Evolutionary conservation across 2,329 filamentous ascomycete species (phyloP).

Genomic region (Claviceps sp.): DNA sequence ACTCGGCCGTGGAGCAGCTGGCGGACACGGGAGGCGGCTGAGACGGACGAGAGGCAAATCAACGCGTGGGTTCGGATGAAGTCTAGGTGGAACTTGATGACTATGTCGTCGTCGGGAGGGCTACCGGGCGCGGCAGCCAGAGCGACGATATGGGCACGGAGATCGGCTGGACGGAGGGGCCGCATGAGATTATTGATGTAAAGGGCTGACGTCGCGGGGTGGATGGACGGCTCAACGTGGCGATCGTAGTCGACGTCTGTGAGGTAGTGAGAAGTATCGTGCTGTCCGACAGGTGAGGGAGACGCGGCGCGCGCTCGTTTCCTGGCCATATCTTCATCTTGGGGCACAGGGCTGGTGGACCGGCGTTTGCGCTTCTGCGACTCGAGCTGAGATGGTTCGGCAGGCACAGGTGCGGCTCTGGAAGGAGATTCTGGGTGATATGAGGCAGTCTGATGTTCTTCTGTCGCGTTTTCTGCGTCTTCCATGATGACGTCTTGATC

Average conservation of each 20-base stretch:
- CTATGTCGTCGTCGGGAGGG: constrained; percentile 34
- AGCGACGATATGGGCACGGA: constrained; percentile 55
- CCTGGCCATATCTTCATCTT: constrained; percentile 33
- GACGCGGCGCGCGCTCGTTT: constrained; percentile 37
- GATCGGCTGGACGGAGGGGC: constrained; percentile 55
- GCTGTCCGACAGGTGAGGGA: background rate
- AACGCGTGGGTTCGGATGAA: constrained; percentile 80
- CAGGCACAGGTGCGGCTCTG: constrained; percentile 3
- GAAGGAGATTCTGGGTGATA: background rate
- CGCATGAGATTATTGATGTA: constrained; percentile 90
- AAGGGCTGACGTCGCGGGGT: constrained; percentile 61
- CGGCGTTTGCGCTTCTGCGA: constrained; percentile 53
- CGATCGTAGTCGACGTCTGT: constrained; percentile 20
- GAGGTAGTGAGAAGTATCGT: background rate
- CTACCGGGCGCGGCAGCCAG: constrained; percentile 49
- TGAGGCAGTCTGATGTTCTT: background rate
- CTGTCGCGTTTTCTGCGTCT: background rate
- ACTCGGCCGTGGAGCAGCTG: constrained; percentile 61
- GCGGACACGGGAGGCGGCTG: constrained; percentile 65
- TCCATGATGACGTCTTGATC: background rate
- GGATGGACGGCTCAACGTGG: constrained; percentile 42
- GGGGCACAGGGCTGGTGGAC: constrained; percentile 47
- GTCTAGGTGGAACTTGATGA: constrained; percentile 67
- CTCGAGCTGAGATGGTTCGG: constrained; percentile 20
- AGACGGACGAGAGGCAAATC: constrained; percentile 52